Evolutionary conservation across 805 yeast species (phyloP).

Genomic region (Ogataea wickerhamii): DNA sequence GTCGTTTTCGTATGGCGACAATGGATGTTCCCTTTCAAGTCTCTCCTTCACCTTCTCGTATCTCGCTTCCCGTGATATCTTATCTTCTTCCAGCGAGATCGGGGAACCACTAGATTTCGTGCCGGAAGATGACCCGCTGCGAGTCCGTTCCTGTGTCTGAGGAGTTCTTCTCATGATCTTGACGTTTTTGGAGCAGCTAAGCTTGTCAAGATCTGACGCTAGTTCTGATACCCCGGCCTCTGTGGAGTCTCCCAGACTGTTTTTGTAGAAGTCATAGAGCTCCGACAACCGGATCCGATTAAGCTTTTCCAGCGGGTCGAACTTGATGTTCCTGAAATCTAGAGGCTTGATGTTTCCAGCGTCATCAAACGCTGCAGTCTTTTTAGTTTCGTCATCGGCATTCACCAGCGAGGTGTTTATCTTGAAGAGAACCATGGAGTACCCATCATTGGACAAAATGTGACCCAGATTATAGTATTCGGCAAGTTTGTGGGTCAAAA

Average conservation of each 20-base stretch:
- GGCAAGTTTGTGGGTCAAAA: constrained; percentile 67
- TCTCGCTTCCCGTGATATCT: constrained; percentile 40
- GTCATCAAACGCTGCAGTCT: constrained; percentile 29
- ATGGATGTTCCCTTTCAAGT: constrained; percentile 28
- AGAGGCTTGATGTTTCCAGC: constrained; percentile 33
- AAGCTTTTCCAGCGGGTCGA: constrained; percentile 32
- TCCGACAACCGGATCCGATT: constrained; percentile 29
- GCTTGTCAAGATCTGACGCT: constrained; percentile 5
- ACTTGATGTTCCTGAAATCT: constrained; percentile 27
- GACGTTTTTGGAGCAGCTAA: constrained; percentile 6
- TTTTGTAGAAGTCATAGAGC: constrained; percentile 22
- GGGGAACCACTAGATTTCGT: constrained; percentile 2
- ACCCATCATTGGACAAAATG: constrained; percentile 47
- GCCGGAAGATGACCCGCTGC: constrained; percentile 4
- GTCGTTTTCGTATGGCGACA: constrained; percentile 21
- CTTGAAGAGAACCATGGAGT: constrained; percentile 40
- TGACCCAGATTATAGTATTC: constrained; percentile 64
- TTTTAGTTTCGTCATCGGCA: constrained; percentile 32
- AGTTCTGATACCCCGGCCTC: constrained; percentile 9
- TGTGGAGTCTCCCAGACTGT: constrained; percentile 9
- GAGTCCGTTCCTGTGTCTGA: constrained; percentile 5
- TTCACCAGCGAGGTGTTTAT: constrained; percentile 36
- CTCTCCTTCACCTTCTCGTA: constrained; percentile 40
- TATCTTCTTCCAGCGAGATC: constrained; percentile 29
- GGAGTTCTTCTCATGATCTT: constrained; percentile 17